Conservation (phyloP, 805 yeast species). For the Barnettozyma salicaria region DNA sequence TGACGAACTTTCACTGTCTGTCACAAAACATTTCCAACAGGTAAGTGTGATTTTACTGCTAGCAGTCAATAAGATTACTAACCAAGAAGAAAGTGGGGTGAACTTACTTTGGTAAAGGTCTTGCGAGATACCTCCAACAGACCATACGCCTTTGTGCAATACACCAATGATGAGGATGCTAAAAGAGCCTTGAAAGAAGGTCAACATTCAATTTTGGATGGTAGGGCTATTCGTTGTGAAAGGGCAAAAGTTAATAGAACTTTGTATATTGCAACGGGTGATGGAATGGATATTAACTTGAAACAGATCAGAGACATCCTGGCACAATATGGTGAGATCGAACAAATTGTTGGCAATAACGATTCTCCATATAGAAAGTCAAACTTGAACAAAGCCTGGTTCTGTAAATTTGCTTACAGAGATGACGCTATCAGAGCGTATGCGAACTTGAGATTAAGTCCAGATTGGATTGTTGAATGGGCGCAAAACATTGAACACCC, state of each 20-base stretch:
- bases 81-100: slow-evolving; percentile 51
- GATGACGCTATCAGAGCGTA: slow-evolving; percentile 86
- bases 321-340: slow-evolving; percentile 66
- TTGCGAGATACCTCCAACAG: slow-evolving; percentile 74
- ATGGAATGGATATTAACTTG: slow-evolving; percentile 26
- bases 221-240: slow-evolving; percentile 79
- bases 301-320: slow-evolving; percentile 35
- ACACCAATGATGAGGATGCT: slow-evolving; percentile 64
- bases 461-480: slow-evolving; percentile 69
- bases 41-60: slow-evolving; percentile 6
- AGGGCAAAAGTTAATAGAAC: slow-evolving; percentile 90
- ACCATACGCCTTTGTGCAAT: slow-evolving; percentile 93
- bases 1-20: slow-evolving; percentile 65
- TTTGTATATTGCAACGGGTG: slow-evolving; percentile 45
- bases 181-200: slow-evolving; percentile 59
- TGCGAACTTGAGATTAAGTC: slow-evolving; percentile 55
- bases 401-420: slow-evolving; percentile 68
- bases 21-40: slow-evolving; percentile 56
- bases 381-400: slow-evolving; percentile 49
- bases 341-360: slow-evolving; percentile 46
- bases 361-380: slow-evolving; percentile 28
- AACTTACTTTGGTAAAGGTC: slow-evolving; percentile 68
- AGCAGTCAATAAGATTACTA: slow-evolving; percentile 2
- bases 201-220: slow-evolving; percentile 63
- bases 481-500: slow-evolving; percentile 71